These are phyloP conservation scores for Luvunga scandens DNA, from an alignment of 345 rosid genomes.

Conservation along the genomic window DNA sequence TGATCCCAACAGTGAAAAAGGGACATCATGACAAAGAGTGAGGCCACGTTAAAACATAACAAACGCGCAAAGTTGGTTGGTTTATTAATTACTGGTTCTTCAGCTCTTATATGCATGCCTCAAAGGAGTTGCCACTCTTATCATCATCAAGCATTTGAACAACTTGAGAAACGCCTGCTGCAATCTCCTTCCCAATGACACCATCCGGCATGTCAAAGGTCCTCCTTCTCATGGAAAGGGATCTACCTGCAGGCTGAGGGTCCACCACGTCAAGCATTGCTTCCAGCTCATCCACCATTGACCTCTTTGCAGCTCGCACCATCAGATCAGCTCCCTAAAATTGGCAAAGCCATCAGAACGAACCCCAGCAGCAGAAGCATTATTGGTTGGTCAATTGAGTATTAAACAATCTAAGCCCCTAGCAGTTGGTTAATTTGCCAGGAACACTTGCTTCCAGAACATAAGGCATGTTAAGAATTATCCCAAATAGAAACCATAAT, in stretches of 20 bases:
- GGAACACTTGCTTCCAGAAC: not conserved
- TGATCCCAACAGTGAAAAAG: too few species aligned
- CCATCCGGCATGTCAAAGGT: slow-evolving; percentile 89
- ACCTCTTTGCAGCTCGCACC: slow-evolving; percentile 76
- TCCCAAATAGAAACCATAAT: not conserved
- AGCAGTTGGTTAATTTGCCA: not conserved
- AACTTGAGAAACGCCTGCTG: slow-evolving; percentile 79
- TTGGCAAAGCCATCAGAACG: not conserved
- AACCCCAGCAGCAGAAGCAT: not conserved
- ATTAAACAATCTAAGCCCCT: not conserved
- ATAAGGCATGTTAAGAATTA: not conserved
- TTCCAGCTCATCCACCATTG: slow-evolving; percentile 91
- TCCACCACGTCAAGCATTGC: slow-evolving; percentile 89
- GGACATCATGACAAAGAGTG: not conserved
- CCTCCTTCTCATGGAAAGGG: slow-evolving; percentile 74
- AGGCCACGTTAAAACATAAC: not conserved
- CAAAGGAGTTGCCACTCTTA: slow-evolving; percentile 22
- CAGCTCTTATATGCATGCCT: slow-evolving; percentile 23
- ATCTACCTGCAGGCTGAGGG: slow-evolving; percentile 70
- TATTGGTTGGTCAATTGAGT: not conserved
- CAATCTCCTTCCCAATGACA: slow-evolving; percentile 63
- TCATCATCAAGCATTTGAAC: slow-evolving; percentile 75
- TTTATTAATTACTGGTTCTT: not conserved
- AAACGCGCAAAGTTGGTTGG: not conserved
- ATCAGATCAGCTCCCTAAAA: slow-evolving; percentile 74